Evolutionary conservation across 129 eudicot genomes (phyloP).

Genomic region (Chrysanthemum lavandulifolium): DNA sequence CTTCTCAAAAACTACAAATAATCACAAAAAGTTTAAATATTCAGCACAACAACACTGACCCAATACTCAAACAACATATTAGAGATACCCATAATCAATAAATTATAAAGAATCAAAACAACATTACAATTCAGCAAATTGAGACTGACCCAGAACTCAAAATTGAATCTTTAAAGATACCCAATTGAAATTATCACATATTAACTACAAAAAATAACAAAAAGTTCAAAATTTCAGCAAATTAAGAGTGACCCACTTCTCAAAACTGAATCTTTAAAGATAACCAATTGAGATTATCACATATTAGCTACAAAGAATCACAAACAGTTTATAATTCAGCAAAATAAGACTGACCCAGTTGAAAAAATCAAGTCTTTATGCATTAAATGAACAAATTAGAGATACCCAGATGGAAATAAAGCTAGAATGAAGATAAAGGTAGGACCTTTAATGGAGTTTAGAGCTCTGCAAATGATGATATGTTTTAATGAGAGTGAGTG

Average conservation of each 20-base stretch:
- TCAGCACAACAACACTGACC: not conserved
- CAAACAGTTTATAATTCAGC: not conserved
- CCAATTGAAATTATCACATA: too few species aligned
- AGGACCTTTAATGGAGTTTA: constrained; percentile 19
- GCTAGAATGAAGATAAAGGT: constrained; percentile 17
- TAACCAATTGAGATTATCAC: not conserved
- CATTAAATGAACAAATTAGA: constrained; percentile 16
- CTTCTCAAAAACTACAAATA: too few species aligned
- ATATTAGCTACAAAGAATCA: constrained; percentile 17
- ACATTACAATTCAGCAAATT: not conserved
- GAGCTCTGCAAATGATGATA: constrained; percentile 3
- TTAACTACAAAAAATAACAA: too few species aligned
- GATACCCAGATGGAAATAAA: constrained; percentile 18
- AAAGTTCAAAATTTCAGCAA: not conserved
- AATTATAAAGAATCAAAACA: constrained; percentile 19
- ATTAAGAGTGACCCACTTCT: constrained; percentile 12
- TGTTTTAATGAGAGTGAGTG: not conserved
- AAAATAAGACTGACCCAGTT: constrained; percentile 19
- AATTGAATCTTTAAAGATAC: too few species aligned
- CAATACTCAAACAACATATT: too few species aligned
- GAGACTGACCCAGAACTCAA: constrained; percentile 13
- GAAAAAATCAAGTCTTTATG: not conserved
- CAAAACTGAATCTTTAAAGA: too few species aligned
- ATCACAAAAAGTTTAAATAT: not conserved
- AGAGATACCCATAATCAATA: not conserved